Evolutionary conservation across 768 basidiomycete genomes (phyloP), one percentile per base, ranked within the genome.

Genomic region (Naematelia aurantialba): DNA sequence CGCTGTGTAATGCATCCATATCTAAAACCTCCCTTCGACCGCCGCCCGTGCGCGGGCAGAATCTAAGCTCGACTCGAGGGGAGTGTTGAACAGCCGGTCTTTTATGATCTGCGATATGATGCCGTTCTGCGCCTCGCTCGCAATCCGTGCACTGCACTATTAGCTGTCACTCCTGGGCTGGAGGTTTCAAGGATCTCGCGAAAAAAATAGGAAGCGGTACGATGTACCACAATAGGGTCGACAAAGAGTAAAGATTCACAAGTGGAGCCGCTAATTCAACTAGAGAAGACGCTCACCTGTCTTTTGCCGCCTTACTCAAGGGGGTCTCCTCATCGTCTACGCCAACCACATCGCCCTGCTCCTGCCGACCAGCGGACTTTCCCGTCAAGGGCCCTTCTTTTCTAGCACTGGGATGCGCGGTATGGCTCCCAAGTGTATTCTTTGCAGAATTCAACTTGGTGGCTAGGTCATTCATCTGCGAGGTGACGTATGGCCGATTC

Each of bases 401-500:
- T 29, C 55, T n/a, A 39, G 34, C 34, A 39, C 55, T 57, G 49
- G 21, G 24, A 46, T 60, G 61, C 3, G 25, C 42, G 11, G 56
- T 24, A 3, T 55, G 69, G 63, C 12, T 82, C 75, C 0, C 82
- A 27, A 78, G 66, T 0, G 66, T 60, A 0, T 52, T 25, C 30
- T 75, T 65, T 1, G 78, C 72, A 31, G 66, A 68, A 10, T 52
- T 44, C 2, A 99, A 81, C 77, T 98, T 99, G 78, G 91, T 86
- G 55, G 91, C 88, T 31, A 98, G 78, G 78, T 98, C 96, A 19
- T 83, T 79, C 1, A 98, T 82, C 73, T 98, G 94, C 0, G 90
- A 88, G 0, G 91, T 91, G 2, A 91, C 87, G 75, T 97, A 98
- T 55, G 88, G 87, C 39, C 91, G 87, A 68, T 96, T 97, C 94